Evolutionary conservation across 495 filamentous ascomycete genomes (phyloP).

Genomic region (Terfezia claveryi): DNA sequence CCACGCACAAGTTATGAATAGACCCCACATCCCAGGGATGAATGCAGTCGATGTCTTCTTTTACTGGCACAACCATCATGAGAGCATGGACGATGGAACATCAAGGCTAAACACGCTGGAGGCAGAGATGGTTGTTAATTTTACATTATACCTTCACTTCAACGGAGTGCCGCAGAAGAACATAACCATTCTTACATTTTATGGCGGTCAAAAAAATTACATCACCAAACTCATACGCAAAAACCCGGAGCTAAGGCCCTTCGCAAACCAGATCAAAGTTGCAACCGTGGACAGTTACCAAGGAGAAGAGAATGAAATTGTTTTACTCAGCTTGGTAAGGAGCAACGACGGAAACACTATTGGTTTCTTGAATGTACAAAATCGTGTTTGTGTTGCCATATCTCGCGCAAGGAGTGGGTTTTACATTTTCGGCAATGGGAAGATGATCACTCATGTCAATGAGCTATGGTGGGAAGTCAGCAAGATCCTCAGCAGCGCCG

Average conservation of each 20-base stretch:
- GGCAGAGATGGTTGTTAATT: constrained; percentile 51
- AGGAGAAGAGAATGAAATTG: constrained; percentile 77
- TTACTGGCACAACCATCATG: constrained; percentile 37
- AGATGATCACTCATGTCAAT: constrained; percentile 26
- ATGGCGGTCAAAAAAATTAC: constrained; percentile 60
- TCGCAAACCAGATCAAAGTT: constrained; percentile 34
- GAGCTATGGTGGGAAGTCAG: constrained; percentile 21
- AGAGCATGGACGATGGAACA: constrained; percentile 38
- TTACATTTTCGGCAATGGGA: constrained; percentile 68
- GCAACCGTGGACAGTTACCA: constrained; percentile 84
- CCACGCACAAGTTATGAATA: constrained; percentile 39
- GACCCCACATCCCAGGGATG: constrained; percentile 57
- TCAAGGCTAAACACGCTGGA: constrained; percentile 56
- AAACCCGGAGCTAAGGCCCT: constrained; percentile 28
- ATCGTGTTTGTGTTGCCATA: constrained; percentile 69
- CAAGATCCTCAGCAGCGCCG: constrained; percentile 6
- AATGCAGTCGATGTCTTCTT: constrained; percentile 32
- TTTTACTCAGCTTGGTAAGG: constrained; percentile 67
- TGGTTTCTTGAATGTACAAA: constrained; percentile 29
- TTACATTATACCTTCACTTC: constrained; percentile 47
- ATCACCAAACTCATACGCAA: constrained; percentile 32
- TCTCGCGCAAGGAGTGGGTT: constrained; percentile 70
- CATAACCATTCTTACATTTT: constrained; percentile 80
- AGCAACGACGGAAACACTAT: constrained; percentile 28
- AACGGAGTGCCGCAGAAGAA: constrained; percentile 36